Percentiles rank a stretch among this genome's conserved stretches.
These are phyloP conservation scores for Phalaenopsis equestris DNA, from an alignment of 106 monocot genomes.

Conservation along the genomic window DNA sequence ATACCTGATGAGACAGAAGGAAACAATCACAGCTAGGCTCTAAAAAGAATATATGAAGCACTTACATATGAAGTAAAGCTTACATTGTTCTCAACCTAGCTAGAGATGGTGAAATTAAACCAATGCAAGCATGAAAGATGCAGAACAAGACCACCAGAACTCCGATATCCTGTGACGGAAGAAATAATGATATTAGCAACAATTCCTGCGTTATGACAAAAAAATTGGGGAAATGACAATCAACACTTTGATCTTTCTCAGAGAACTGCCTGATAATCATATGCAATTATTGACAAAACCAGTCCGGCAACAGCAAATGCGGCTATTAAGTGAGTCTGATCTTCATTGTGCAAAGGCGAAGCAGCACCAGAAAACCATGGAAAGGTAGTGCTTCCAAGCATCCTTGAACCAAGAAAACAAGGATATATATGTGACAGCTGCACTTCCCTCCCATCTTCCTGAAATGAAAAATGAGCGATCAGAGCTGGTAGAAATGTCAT, in stretches of 20 bases:
- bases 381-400: slow-evolving; percentile 78
- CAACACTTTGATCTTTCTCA: neutral
- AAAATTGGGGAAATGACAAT: neutral
- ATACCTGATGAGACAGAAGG: slow-evolving; percentile 43
- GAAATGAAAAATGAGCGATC: slow-evolving; percentile 9
- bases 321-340: slow-evolving; percentile 46
- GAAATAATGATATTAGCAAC: neutral
- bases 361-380: slow-evolving; percentile 48
- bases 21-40: slow-evolving; percentile 1
- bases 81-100: slow-evolving; percentile 83
- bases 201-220: neutral
- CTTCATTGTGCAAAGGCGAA: slow-evolving; percentile 44
- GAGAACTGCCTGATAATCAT: slow-evolving; percentile 85
- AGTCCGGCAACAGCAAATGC: slow-evolving; percentile 52
- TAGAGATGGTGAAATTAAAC: slow-evolving; percentile 77
- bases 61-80: slow-evolving; percentile 9
- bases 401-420: slow-evolving; percentile 89
- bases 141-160: slow-evolving; percentile 65
- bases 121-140: slow-evolving; percentile 74
- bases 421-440: slow-evolving; percentile 65
- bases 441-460: slow-evolving; percentile 91
- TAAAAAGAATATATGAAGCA: neutral
- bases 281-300: slow-evolving; percentile 53
- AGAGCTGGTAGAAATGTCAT: neutral
- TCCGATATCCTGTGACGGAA: slow-evolving; percentile 52